Evolutionary conservation across 2,329 filamentous ascomycete species (phyloP), one percentile per base, ranked within the genome.

Genomic region (Rutstroemia sp.): DNA sequence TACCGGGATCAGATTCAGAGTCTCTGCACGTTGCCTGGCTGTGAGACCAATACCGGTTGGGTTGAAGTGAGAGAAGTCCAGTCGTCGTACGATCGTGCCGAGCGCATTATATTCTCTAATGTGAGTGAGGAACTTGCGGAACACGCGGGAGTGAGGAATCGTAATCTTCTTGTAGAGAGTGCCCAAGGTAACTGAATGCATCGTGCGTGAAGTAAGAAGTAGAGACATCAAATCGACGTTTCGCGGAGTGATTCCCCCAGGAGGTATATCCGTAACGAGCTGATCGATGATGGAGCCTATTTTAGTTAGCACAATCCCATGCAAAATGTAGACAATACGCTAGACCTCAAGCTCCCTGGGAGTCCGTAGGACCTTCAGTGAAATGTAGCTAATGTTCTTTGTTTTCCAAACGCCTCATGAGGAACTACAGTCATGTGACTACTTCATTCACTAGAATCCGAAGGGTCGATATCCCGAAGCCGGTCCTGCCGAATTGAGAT

Each of bases 31-130:
- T 78, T 90, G 86, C 69, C 84, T 83, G 62, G 84, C 86, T 16
- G 86, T 89, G 59, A 82, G 81, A 67, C 91, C 90, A 61, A 90
- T 77, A 55, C 87, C 86, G 54, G 87, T 83, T 21, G 88, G 88
- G 69, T 89, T 92, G 73, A 92, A 92, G 75, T 92, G 88, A 60
- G 87, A 91, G 66, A 94, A 92, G 73, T 94, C 89, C 47, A 92
- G 75, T 51, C 89, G 85, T 57, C 87, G 83, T 46, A 92, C 87
- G 64, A 92, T 83, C 42, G 83, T 86, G 47, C 88, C 89, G 54
- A 92, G 76, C 8, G 83, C 76, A 2, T 83, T 81, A 68, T 91
- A 84, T 57, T 80, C 74, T 47, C 76, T 75, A 61, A 92, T 76
- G 66, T 89, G 88, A 57, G 78, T 76, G 49, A 91, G 79, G 64